Evolutionary conservation across 192 early-diverging fungal genomes (phyloP).

Genomic region (Coemansia asiatica): DNA sequence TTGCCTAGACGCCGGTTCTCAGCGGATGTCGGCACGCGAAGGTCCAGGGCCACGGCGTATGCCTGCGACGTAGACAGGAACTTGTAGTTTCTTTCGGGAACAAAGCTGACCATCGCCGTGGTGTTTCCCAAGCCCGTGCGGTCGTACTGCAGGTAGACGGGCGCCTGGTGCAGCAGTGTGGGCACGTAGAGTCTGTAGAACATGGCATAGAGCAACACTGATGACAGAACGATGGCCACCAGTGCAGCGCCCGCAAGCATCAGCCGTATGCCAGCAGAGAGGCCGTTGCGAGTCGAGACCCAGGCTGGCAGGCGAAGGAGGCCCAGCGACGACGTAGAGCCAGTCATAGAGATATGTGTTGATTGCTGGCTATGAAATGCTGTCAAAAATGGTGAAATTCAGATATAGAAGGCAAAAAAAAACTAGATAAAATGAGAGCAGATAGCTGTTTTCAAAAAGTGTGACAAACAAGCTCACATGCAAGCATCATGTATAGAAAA

Average conservation of each 20-base stretch:
- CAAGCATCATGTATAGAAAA: too few species aligned
- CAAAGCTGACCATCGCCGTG: constrained; percentile 28
- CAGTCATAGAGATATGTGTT: constrained; percentile 1
- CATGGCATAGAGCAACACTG: constrained; percentile 50
- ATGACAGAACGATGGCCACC: constrained; percentile 18
- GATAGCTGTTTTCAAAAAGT: too few species aligned
- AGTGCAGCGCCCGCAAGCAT: constrained; percentile 28
- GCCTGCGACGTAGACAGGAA: constrained; percentile 56
- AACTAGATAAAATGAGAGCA: too few species aligned
- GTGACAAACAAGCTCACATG: too few species aligned
- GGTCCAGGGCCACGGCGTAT: constrained; percentile 61
- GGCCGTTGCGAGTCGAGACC: constrained; percentile 25
- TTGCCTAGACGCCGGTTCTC: constrained; percentile 61
- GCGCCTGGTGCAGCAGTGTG: constrained; percentile 55
- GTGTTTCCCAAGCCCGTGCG: constrained; percentile 8
- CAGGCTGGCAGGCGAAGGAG: constrained; percentile 12
- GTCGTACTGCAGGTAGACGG: constrained; percentile 60
- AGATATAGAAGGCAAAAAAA: background rate
- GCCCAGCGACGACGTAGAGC: background rate
- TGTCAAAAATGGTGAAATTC: background rate
- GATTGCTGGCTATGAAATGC: background rate
- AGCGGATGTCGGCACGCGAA: constrained; percentile 62
- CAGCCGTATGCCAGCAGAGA: constrained; percentile 21
- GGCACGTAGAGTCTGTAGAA: constrained; percentile 69
- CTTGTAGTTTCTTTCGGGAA: constrained; percentile 38